phyloP scores from a whole-genome alignment of 2,329 filamentous ascomycete genomes.

The Didymellaceae sp. region DNA sequence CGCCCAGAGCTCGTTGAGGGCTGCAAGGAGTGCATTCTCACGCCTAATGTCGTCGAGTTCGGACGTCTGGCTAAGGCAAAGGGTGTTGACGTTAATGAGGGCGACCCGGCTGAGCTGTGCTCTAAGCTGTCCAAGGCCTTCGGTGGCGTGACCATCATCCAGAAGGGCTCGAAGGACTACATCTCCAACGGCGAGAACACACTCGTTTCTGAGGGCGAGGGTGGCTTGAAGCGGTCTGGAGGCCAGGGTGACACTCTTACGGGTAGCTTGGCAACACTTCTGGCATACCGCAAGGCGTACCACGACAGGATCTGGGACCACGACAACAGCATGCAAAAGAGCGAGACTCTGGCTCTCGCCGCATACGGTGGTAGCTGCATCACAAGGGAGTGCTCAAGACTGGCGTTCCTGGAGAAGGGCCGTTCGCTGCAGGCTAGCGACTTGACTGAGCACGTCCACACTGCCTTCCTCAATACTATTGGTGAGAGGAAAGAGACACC shows the following conservation, averaged over 20 bases:
- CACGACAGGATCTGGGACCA: constrained; percentile 79
- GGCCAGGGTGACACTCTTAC: constrained; percentile 97
- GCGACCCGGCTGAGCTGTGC: constrained; percentile 64
- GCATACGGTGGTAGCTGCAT: constrained; percentile 87
- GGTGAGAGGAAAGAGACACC: constrained; percentile 63
- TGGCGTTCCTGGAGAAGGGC: constrained; percentile 85
- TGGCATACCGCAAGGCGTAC: constrained; percentile 89
- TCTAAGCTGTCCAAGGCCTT: constrained; percentile 75
- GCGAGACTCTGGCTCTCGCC: constrained; percentile 72
- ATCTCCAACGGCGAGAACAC: constrained; percentile 81
- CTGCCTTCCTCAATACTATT: constrained; percentile 79
- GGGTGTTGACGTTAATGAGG: constrained; percentile 66
- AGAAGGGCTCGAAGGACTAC: constrained; percentile 84
- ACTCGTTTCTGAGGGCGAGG: constrained; percentile 76
- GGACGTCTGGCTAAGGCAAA: constrained; percentile 78
- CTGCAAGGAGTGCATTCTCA: constrained; percentile 84
- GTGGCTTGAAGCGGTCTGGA: constrained; percentile 87
- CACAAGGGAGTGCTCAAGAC: constrained; percentile 86
- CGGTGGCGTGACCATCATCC: constrained; percentile 86
- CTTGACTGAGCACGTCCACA: constrained; percentile 87
- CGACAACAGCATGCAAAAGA: constrained; percentile 60
- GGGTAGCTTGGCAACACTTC: constrained; percentile 83
- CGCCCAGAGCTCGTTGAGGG: constrained; percentile 78
- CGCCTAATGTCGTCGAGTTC: constrained; percentile 95
- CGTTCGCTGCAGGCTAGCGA: constrained; percentile 91